phyloP scores from a whole-genome alignment of 1,284 basidiomycete species.

The Cryptococcus sp. region DNA sequence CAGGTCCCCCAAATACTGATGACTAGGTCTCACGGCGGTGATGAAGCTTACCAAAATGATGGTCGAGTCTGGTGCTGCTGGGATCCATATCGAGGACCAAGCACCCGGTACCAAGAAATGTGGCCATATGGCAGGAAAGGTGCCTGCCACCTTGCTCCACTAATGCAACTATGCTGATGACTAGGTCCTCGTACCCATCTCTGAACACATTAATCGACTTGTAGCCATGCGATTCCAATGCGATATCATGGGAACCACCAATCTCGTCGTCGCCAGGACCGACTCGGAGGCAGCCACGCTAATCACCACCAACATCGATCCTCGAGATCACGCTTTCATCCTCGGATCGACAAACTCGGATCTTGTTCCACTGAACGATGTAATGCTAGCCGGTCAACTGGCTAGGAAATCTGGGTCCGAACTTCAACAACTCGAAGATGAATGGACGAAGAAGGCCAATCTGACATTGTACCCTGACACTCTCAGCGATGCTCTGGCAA shows the following conservation, averaged over 20 bases:
- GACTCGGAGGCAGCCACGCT: conserved; percentile 90
- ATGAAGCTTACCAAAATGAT: conserved; percentile 88
- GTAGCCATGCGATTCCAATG: conserved; percentile 72
- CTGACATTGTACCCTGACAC: conserved; percentile 74
- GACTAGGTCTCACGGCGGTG: conserved; percentile 85
- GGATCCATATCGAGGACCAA: conserved; percentile 75
- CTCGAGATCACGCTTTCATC: conserved; percentile 94
- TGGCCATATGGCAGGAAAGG: conserved; percentile 72
- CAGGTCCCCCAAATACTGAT: conserved; percentile 32
- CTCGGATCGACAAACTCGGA: conserved; percentile 79
- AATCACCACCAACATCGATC: conserved; percentile 94
- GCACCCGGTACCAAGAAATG: conserved; percentile 56
- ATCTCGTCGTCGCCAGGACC: conserved; percentile 69
- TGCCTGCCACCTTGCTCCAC: too few relatives aligned
- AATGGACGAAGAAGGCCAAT: conserved; percentile 73
- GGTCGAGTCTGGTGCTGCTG: conserved; percentile 67
- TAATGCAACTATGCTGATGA: conserved; percentile 5
- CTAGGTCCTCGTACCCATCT: conserved; percentile 56
- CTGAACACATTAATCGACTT: conserved; percentile 74
- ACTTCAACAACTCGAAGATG: conserved; percentile 81
- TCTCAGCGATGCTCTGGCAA: conserved; percentile 66
- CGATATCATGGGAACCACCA: conserved; percentile 74
- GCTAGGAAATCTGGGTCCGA: conserved; percentile 73
- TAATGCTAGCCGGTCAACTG: conserved; percentile 79
- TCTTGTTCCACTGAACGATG: conserved; percentile 64